A percentile compares a stretch with the other conserved stretches of the same genome.
Conservation (phyloP, 2,329 filamentous ascomycete species). For the Zymoseptoria ardabiliae region DNA sequence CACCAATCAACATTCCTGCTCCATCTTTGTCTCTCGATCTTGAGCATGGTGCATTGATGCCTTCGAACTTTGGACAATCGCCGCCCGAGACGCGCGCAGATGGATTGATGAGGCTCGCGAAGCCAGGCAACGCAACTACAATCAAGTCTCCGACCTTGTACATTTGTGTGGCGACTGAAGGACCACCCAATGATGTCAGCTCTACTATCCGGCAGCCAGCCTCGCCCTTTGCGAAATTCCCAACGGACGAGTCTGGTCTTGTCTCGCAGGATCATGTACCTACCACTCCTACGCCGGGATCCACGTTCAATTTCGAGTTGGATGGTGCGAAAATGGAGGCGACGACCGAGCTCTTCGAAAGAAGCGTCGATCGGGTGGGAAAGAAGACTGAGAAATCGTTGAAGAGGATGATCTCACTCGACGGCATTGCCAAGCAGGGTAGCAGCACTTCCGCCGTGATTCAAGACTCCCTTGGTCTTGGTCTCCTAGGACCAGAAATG, state of each 20-base stretch:
- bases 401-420: conserved; percentile 21
- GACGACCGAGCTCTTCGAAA: conserved; percentile 19
- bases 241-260: conserved; percentile 10
- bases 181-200: neutral
- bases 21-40: conserved; percentile 22
- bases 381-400: conserved; percentile 14
- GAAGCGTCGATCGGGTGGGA: conserved; percentile 16
- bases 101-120: conserved; percentile 10
- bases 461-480: neutral
- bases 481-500: neutral
- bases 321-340: conserved; percentile 16
- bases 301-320: conserved; percentile 12
- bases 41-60: conserved; percentile 14
- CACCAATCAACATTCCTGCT: conserved; percentile 21
- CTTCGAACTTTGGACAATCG: conserved; percentile 8
- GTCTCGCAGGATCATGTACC: conserved; percentile 2
- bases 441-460: neutral
- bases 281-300: conserved; percentile 19
- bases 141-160: conserved; percentile 9
- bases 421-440: conserved; percentile 21
- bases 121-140: conserved; percentile 1
- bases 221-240: conserved; percentile 2
- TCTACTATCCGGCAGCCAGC: conserved; percentile 2
- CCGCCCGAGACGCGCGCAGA: conserved; percentile 4
- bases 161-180: conserved; percentile 8